Conservation (phyloP, 2,329 filamentous ascomycete genomes). For the Biscogniauxia marginata region DNA sequence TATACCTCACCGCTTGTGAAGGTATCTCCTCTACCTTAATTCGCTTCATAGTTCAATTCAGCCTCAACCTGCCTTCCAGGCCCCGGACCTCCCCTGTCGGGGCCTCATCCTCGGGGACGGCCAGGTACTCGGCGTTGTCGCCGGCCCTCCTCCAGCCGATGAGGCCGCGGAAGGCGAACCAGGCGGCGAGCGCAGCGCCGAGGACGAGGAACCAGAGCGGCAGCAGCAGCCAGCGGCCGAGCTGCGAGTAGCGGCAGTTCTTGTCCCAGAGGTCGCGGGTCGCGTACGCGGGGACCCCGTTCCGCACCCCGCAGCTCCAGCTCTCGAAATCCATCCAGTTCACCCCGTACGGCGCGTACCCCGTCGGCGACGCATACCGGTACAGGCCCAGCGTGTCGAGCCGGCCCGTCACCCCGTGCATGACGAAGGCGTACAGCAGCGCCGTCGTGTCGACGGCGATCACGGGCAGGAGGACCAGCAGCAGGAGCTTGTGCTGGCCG, state of each 20-base stretch:
- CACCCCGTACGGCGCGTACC: background rate
- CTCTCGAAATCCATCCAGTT: slow-evolving; percentile 7
- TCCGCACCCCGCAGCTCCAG: slow-evolving; percentile 3
- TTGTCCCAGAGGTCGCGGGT: background rate
- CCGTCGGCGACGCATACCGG: background rate
- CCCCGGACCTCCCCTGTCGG: background rate
- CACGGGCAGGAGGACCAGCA: background rate
- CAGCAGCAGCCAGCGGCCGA: slow-evolving; percentile 4
- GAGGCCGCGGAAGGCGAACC: slow-evolving; percentile 3
- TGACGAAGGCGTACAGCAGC: slow-evolving; percentile 3
- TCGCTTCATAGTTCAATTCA: background rate
- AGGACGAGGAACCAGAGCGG: slow-evolving; percentile 1
- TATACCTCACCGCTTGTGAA: background rate
- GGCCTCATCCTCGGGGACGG: background rate
- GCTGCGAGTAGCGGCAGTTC: background rate
- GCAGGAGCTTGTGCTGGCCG: slow-evolving; percentile 1
- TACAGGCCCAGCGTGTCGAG: background rate
- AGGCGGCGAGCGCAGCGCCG: background rate
- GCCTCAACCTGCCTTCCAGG: background rate
- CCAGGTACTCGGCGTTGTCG: background rate
- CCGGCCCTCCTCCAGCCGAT: background rate
- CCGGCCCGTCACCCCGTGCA: background rate
- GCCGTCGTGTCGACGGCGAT: slow-evolving; percentile 1
- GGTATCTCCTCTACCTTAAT: background rate
- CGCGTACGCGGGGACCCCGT: background rate